Evolutionary conservation across 163 green algal genomes (phyloP), one percentile per base, ranked within the genome.

Genomic region (Trebouxia gelatinosa): DNA sequence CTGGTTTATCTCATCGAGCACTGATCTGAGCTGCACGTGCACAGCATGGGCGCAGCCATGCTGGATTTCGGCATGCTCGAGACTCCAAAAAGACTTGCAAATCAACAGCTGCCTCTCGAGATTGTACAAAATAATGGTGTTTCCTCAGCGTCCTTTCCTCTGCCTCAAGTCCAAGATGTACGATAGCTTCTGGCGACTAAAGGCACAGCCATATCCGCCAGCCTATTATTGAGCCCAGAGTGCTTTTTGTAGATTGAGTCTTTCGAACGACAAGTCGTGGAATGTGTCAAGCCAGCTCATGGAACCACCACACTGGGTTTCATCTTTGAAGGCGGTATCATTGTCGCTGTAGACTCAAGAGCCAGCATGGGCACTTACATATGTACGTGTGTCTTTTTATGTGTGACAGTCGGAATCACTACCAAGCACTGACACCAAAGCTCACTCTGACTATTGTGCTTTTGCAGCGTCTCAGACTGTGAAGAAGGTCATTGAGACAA

Each of bases 401-500:
- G 58, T n/a, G 17, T 17, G 9, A n/a, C n/a, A n/a, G n/a, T n/a
- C n/a, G n/a, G n/a, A n/a, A n/a, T n/a, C n/a, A 59, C 19, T 23
- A 23, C 2, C 48, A 2, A 23, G 23, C 48, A 59, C 19, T 23
- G 26, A 23, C 48, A 59, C 48, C 48, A 59, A 23, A 28, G 19
- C 2, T 59, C 26, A 23, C 26, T 23, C 48, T 59, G 48, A 59
- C 48, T 2, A 3, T 23, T 59, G 2, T 3, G 48, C 48, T 59
- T 19, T 48, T 71, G 79, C 88, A 96, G 92, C 93, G 9, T 98
- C 94, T 1, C 95, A 99, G 80, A 97, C 94, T 3, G 93, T 98
- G 46, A 98, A 98, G 88, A 99, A 99, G 84, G 95, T 99, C 6
- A 98, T 99, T 48, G 95, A 99, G 86, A 99, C 99, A 87, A 99